These are phyloP conservation scores for Zymoseptoria pseudotritici DNA, from an alignment of 2,329 filamentous ascomycete genomes.

Conservation along the genomic window DNA sequence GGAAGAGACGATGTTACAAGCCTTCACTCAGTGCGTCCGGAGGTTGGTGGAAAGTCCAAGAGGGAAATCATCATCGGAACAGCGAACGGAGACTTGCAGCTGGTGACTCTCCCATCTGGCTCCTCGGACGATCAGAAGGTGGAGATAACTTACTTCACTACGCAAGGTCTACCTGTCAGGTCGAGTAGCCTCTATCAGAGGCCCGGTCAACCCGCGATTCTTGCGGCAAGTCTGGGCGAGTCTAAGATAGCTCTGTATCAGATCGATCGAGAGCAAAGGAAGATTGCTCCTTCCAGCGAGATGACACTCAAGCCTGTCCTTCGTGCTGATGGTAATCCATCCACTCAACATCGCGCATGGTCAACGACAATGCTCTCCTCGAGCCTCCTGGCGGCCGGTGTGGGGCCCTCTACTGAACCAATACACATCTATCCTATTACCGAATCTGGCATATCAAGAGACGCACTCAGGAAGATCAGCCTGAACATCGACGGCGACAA, in stretches of 20 bases:
- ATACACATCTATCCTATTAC: constrained; percentile 46
- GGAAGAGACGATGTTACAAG: constrained; percentile 54
- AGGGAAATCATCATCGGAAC: constrained; percentile 50
- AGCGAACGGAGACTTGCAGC: constrained; percentile 46
- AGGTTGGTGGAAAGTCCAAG: constrained; percentile 27
- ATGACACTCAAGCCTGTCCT: constrained; percentile 23
- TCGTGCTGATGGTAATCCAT: constrained; percentile 12
- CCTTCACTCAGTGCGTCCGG: constrained; percentile 43
- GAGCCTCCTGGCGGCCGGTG: constrained; percentile 45
- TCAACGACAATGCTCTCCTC: constrained; percentile 48
- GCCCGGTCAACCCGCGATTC: constrained; percentile 27
- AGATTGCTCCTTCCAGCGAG: constrained; percentile 32
- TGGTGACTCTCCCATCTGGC: constrained; percentile 25
- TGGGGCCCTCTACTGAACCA: constrained; percentile 37
- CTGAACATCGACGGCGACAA: constrained; percentile 24
- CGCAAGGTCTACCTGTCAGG: constrained; percentile 38
- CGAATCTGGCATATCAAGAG: constrained; percentile 35
- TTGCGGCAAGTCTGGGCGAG: constrained; percentile 48
- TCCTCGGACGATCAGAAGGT: constrained; percentile 14
- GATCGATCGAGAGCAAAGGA: constrained; percentile 18
- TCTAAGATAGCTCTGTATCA: constrained; percentile 29
- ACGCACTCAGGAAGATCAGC: constrained; percentile 35
- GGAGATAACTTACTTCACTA: constrained; percentile 36
- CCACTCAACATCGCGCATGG: constrained; percentile 33
- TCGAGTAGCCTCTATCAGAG: constrained; percentile 31